phyloP scores from a whole-genome alignment of 306 rosid genomes.

The Corylus avellana region DNA sequence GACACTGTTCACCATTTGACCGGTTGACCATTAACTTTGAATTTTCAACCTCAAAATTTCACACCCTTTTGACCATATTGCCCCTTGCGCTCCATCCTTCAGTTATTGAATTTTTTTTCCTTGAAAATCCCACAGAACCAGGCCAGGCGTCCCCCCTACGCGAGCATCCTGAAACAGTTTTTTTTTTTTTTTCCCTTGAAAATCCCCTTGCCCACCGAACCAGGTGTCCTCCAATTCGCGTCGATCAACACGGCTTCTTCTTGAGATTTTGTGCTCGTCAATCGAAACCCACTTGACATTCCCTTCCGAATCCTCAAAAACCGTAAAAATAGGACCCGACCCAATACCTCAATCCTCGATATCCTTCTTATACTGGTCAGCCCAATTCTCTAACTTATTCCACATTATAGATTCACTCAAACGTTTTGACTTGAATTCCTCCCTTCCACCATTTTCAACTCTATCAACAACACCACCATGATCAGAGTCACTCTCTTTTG shows the following conservation, averaged over 20 bases:
- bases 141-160: too few species aligned
- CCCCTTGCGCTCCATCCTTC: too few species aligned
- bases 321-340: slow-evolving; percentile 65
- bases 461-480: slow-evolving; percentile 29
- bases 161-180: too few species aligned
- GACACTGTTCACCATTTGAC: too few species aligned
- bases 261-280: slow-evolving; percentile 65
- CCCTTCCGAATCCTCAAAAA: slow-evolving; percentile 56
- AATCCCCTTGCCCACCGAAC: too few species aligned
- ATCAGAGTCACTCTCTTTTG: slow-evolving; percentile 26
- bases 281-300: slow-evolving; percentile 58
- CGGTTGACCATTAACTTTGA: too few species aligned
- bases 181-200: too few species aligned
- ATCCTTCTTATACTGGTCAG: slow-evolving; percentile 70
- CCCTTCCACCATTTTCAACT: slow-evolving; percentile 30
- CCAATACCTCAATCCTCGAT: slow-evolving; percentile 85
- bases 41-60: too few species aligned
- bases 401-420: slow-evolving; percentile 65
- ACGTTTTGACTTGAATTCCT: slow-evolving; percentile 41
- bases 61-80: too few species aligned
- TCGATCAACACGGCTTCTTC: slow-evolving; percentile 48
- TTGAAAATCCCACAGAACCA: too few species aligned
- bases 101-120: too few species aligned
- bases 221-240: slow-evolving; percentile 37
- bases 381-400: slow-evolving; percentile 73